phyloP scores from a whole-genome alignment of 352 stramenopile species.

The Pilasporangium apinafurcum region DNA sequence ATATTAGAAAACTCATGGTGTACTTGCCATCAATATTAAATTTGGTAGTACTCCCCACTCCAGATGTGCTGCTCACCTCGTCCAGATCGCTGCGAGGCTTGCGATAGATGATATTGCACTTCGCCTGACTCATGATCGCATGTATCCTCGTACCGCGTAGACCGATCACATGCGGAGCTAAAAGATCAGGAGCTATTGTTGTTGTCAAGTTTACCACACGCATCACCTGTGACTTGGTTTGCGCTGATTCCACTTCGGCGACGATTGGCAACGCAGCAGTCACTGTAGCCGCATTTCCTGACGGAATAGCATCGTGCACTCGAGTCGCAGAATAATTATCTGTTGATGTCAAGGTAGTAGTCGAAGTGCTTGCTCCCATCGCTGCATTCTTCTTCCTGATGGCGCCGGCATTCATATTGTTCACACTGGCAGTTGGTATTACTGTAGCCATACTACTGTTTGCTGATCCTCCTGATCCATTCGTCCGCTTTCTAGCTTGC shows the following conservation, averaged over 20 bases:
- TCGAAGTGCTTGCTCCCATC: no score
- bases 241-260: no score
- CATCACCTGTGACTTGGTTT: slow-evolving; percentile 11
- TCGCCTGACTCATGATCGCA: slow-evolving; percentile 46
- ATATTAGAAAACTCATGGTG: slow-evolving; percentile 47
- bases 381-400: background rate
- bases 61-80: background rate
- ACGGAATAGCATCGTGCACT: no score
- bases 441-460: no score
- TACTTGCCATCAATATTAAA: slow-evolving; percentile 7
- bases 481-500: no score
- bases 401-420: background rate
- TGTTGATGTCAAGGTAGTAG: no score
- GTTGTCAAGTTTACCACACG: slow-evolving; percentile 34
- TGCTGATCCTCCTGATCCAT: no score
- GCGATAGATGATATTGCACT: slow-evolving; percentile 45
- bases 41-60: background rate
- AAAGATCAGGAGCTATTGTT: slow-evolving; percentile 22
- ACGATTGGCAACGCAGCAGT: background rate
- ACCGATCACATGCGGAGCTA: slow-evolving; percentile 47
- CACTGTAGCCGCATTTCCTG: background rate
- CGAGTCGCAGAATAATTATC: no score
- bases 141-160: slow-evolving; percentile 40
- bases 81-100: slow-evolving; percentile 6
- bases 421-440: background rate